Evolutionary conservation across 805 yeast genomes (phyloP).

Genomic region (Teunomyces aglyptinius): DNA sequence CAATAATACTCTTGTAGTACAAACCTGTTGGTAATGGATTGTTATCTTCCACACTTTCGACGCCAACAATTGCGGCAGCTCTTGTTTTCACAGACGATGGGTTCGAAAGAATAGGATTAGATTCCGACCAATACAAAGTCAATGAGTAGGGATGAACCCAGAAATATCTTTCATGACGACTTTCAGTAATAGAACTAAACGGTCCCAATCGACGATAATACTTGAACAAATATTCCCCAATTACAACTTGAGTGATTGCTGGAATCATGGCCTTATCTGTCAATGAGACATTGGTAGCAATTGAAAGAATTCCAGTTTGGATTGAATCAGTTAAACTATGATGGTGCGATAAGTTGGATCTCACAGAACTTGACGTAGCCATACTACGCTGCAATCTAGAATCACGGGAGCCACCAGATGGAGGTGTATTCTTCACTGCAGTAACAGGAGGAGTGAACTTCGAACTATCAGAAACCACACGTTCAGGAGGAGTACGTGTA

Average conservation of each 20-base stretch:
- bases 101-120: constrained; percentile 72
- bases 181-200: constrained; percentile 69
- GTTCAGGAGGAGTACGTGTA: constrained; percentile 15
- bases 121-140: constrained; percentile 85
- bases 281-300: constrained; percentile 62
- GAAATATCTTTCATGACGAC: constrained; percentile 86
- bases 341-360: constrained; percentile 29
- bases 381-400: constrained; percentile 6
- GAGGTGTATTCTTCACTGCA: constrained; percentile 10
- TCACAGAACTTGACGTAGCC: constrained; percentile 16
- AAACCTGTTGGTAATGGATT: constrained; percentile 89
- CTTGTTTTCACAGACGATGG: constrained; percentile 66
- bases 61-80: constrained; percentile 76
- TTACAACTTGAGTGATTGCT: constrained; percentile 86
- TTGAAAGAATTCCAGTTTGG: constrained; percentile 36
- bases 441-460: constrained; percentile 21
- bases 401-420: constrained; percentile 5
- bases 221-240: constrained; percentile 87
- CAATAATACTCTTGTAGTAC: constrained; percentile 77
- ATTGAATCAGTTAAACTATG: constrained; percentile 36
- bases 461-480: constrained; percentile 12
- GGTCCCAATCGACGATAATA: constrained; percentile 79
- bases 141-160: constrained; percentile 96
- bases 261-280: constrained; percentile 74
- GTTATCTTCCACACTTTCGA: constrained; percentile 76